Evolutionary conservation across 148 eudicot genomes (phyloP).

Genomic region (Chenopodium album): DNA sequence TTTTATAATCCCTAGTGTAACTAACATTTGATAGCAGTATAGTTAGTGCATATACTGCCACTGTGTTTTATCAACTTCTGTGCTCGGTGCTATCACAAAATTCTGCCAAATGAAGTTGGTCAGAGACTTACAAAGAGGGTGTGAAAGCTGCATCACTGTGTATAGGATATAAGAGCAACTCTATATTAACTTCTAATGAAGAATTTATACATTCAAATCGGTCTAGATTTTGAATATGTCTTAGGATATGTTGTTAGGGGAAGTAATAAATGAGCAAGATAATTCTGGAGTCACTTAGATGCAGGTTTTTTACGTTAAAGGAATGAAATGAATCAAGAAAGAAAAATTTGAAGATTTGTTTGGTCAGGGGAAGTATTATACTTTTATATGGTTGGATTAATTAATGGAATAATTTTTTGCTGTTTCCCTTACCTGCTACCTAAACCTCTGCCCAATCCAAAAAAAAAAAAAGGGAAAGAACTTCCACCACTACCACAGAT

Average conservation of each 20-base stretch:
- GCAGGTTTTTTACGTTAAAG: background rate
- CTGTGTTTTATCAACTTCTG: background rate
- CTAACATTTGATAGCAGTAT: background rate
- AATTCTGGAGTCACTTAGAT: background rate
- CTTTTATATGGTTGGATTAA: background rate
- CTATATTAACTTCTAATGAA: background rate
- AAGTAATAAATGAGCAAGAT: background rate
- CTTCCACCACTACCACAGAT: no score
- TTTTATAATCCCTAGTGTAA: background rate
- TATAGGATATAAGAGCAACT: background rate
- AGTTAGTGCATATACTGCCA: background rate
- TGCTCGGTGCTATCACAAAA: background rate
- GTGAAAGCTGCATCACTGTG: background rate
- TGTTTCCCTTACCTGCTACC: background rate
- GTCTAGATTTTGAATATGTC: background rate
- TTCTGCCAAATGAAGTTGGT: background rate
- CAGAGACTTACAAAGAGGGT: background rate
- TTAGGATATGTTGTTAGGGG: no score
- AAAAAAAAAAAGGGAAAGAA: background rate
- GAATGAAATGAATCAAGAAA: no score
- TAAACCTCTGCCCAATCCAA: background rate
- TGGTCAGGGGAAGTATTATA: background rate
- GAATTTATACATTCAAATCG: background rate
- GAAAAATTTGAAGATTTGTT: background rate
- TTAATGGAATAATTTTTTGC: background rate